A percentile compares a stretch with the other conserved stretches of the same genome.
phyloP scores from a whole-genome alignment of 768 basidiomycete genomes.

The Lactarius akahatsu region DNA sequence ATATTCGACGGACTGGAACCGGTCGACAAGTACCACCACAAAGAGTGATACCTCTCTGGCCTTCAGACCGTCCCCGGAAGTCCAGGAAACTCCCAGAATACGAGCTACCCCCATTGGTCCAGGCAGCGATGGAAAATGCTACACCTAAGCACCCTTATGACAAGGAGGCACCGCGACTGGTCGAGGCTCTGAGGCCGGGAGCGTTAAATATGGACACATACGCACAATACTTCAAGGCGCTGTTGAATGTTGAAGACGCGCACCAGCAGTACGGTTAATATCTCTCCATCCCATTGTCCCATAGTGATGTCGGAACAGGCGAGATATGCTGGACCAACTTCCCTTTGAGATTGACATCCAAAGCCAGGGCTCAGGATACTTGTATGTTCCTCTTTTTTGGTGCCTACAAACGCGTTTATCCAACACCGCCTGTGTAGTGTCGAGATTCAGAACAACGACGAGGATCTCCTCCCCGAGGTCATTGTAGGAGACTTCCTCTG shows the following conservation, averaged over 20 bases:
- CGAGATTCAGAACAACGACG: constrained; percentile 21
- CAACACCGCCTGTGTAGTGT: constrained; percentile 1
- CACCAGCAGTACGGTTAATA: constrained; percentile 49
- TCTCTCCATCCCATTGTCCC: neutral
- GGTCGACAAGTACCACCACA: constrained; percentile 11
- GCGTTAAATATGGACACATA: constrained; percentile 11
- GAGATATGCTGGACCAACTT: constrained; percentile 8
- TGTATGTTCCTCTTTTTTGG: neutral
- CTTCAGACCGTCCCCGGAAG: neutral
- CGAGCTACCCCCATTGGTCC: constrained; percentile 6
- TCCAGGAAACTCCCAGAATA: constrained; percentile 16
- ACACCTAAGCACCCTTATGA: neutral
- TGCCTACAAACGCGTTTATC: neutral
- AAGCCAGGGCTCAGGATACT: neutral
- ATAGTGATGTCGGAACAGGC: constrained; percentile 37
- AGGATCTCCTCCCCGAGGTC: constrained; percentile 22
- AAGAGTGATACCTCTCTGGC: neutral
- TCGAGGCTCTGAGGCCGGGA: neutral
- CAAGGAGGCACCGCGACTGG: neutral
- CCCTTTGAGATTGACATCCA: constrained; percentile 9
- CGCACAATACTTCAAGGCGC: constrained; percentile 12
- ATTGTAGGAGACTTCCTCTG: constrained; percentile 18
- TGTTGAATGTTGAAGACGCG: constrained; percentile 33
- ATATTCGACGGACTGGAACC: neutral
- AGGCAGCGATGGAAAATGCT: neutral